A percentile compares a stretch with the other conserved stretches of the same genome.
phyloP scores from a whole-genome alignment of 2,329 filamentous ascomycete species.

The Xylariaceae sp. region DNA sequence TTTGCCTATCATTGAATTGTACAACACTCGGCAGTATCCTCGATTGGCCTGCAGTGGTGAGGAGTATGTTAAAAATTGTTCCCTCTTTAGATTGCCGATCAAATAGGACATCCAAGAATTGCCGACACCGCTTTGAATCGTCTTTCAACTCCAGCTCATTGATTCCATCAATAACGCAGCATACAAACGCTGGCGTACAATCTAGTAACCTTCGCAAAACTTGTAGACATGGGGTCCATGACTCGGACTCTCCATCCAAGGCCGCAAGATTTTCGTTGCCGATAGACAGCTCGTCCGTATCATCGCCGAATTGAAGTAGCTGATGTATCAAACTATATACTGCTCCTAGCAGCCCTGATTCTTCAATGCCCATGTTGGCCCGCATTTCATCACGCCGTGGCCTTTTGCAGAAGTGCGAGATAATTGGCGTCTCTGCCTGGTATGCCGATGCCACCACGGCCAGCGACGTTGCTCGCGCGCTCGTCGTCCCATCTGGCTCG shows the following conservation, averaged over 20 bases:
- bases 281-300: neutral
- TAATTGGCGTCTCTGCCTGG: conserved; percentile 13
- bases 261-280: conserved; percentile 1
- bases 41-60: conserved; percentile 18
- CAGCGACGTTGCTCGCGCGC: conserved; percentile 11
- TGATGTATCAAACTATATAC: conserved; percentile 13
- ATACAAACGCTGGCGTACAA: conserved; percentile 7
- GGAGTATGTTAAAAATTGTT: conserved; percentile 8
- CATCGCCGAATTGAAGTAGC: conserved; percentile 10
- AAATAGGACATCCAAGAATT: conserved; percentile 11
- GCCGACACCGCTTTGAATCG: conserved; percentile 4
- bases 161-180: conserved; percentile 10
- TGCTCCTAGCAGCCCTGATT: conserved; percentile 11
- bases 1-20: conserved; percentile 7
- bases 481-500: conserved; percentile 8
- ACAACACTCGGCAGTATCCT: conserved; percentile 6
- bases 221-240: conserved; percentile 6
- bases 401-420: conserved; percentile 16
- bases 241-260: neutral
- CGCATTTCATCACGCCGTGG: conserved; percentile 1
- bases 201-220: conserved; percentile 5
- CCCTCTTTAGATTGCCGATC: conserved; percentile 1
- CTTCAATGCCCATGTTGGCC: conserved; percentile 6
- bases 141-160: conserved; percentile 13
- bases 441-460: conserved; percentile 7